phyloP scores from a whole-genome alignment of 495 filamentous ascomycete genomes.

The Amniculicola lignicola region DNA sequence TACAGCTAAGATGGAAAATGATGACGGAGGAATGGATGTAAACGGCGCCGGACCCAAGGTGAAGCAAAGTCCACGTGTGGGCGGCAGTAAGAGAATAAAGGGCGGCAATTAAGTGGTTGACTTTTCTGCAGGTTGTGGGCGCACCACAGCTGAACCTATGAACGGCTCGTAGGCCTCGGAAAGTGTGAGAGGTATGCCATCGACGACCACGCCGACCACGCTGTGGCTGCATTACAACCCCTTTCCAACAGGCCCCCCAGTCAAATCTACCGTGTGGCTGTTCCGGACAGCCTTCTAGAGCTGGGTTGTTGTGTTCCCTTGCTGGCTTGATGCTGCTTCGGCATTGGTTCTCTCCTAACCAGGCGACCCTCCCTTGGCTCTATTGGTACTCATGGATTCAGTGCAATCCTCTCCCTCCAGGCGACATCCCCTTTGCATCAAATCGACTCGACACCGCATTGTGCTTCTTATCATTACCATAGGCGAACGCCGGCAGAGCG shows the following conservation, averaged over 20 bases:
- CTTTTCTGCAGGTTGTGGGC: too few species aligned
- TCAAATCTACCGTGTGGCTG: background rate
- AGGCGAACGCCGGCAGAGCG: too few species aligned
- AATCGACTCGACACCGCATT: background rate
- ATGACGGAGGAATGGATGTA: slow-evolving; percentile 47
- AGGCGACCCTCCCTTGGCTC: background rate
- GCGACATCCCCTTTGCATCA: background rate
- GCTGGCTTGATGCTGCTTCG: background rate
- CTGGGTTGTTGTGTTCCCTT: too few species aligned
- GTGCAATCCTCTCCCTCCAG: background rate
- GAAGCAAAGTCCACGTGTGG: slow-evolving; percentile 41
- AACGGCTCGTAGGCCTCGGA: too few species aligned
- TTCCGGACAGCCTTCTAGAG: too few species aligned
- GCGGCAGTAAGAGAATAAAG: slow-evolving; percentile 35
- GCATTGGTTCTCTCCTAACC: background rate
- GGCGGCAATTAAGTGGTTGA: slow-evolving; percentile 18
- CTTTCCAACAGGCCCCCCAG: background rate
- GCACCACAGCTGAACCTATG: too few species aligned
- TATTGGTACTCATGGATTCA: background rate
- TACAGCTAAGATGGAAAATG: slow-evolving; percentile 71
- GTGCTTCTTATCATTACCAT: too few species aligned
- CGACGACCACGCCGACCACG: background rate
- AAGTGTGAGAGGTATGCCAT: background rate
- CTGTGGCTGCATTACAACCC: background rate
- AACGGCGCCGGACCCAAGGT: slow-evolving; percentile 48